Percentiles rank a stretch among this genome's conserved stretches.
These are phyloP conservation scores for Nannizziopsis arthrosporioides DNA, from an alignment of 2,329 filamentous ascomycete genomes.

Conservation along the genomic window DNA sequence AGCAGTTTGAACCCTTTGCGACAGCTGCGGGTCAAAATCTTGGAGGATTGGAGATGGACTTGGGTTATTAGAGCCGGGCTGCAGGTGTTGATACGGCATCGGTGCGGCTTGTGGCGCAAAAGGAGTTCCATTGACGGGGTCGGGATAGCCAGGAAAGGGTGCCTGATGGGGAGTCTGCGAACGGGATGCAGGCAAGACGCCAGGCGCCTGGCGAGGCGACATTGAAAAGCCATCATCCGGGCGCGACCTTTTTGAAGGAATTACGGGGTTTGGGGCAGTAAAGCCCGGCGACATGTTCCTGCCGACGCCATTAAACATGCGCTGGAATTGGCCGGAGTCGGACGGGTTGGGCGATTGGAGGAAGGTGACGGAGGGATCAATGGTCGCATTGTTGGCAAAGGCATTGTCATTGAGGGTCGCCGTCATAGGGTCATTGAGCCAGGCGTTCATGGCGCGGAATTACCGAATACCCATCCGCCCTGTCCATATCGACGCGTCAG, in stretches of 20 bases:
- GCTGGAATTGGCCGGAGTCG: slow-evolving; percentile 44
- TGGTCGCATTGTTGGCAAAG: slow-evolving; percentile 24
- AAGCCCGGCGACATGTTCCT: slow-evolving; percentile 74
- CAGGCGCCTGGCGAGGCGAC: slow-evolving; percentile 65
- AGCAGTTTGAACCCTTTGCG: slow-evolving; percentile 75
- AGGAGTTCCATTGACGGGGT: slow-evolving; percentile 48
- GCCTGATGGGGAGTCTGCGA: slow-evolving; percentile 83
- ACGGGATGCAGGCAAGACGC: slow-evolving; percentile 67
- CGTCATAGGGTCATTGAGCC: slow-evolving; percentile 39
- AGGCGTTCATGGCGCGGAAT: slow-evolving; percentile 40
- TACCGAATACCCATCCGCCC: slow-evolving; percentile 16
- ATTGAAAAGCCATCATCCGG: slow-evolving; percentile 76
- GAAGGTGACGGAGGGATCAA: slow-evolving; percentile 39
- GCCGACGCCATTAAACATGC: slow-evolving; percentile 71
- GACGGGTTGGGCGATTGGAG: slow-evolving; percentile 37
- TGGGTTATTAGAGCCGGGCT: slow-evolving; percentile 67
- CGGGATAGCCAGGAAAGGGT: slow-evolving; percentile 59
- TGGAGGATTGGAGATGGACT: slow-evolving; percentile 92
- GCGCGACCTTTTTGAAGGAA: slow-evolving; percentile 79
- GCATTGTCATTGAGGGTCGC: slow-evolving; percentile 37
- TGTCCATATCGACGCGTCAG: slow-evolving; percentile 10
- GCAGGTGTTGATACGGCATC: slow-evolving; percentile 67
- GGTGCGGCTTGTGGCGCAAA: slow-evolving; percentile 47
- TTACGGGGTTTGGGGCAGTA: slow-evolving; percentile 65
- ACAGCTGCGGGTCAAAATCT: slow-evolving; percentile 51